Evolutionary conservation across 495 filamentous ascomycete genomes (phyloP), one percentile per base, ranked within the genome.

Genomic region (Neurospora tetraspora): DNA sequence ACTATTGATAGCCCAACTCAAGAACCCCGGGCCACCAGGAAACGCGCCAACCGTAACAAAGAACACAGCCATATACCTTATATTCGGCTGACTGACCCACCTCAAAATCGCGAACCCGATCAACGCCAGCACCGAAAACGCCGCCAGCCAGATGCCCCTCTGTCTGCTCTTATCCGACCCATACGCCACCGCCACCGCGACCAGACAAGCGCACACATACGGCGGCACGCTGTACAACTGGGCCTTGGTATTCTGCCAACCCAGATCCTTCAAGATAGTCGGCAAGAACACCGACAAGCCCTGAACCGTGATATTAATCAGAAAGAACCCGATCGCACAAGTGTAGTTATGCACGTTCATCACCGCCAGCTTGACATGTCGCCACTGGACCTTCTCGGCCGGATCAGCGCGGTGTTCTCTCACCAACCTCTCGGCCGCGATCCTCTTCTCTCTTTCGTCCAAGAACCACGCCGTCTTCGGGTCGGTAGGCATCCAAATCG

Each of bases 141-240:
- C 39, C 7, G 84, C 80, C 0, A 85, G 80, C 71, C 80, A 94
- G 20, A 93, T 80, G 0, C 92, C 94, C 37, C 91, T 85, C 77
- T 88, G 84, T 37, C 83, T 82, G 8, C 82, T 85, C 43, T 86
- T 85, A 78, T 93, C 91, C 39, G 86, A 87, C 72, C 83, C 69
- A 72, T 83, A 89, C 9, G 88, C 89, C n/a, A 89, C 80, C n/a
- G 71, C 79, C 23, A 91, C 83, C 12, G 89, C 88, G 6, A 89
- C 80, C 9, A 87, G 65, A 61, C 88, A 88, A 9, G 89, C 86
- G 31, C 53, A 61, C 23, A 84, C 83, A 61, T 89, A 88, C 2
- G 85, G 85, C 18, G 85, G 86, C n/a, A 86, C 84, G 40, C 84
- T 84, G 73, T 85, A 81, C 36, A 86, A 80, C 73, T 86, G 85